phyloP scores from a whole-genome alignment of 2,329 filamentous ascomycete genomes.

The Lachnellula hyalina region DNA sequence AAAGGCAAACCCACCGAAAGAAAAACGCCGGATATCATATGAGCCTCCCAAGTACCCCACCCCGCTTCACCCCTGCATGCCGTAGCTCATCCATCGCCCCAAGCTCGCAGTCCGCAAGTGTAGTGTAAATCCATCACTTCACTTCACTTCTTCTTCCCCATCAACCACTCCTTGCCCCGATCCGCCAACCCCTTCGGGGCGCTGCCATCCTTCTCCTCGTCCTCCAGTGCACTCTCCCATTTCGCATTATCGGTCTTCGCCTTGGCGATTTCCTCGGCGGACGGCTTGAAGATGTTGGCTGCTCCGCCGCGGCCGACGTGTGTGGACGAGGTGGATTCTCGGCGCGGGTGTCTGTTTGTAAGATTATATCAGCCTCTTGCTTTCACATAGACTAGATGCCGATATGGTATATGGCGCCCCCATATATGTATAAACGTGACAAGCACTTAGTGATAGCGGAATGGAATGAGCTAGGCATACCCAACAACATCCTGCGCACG shows the following conservation, averaged over 20 bases:
- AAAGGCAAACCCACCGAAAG: not conserved
- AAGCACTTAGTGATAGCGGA: not conserved
- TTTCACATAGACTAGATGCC: not conserved
- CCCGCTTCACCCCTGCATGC: not conserved
- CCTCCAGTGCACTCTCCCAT: conserved; percentile 25
- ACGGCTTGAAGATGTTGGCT: conserved; percentile 59
- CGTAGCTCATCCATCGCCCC: not conserved
- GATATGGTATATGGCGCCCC: too few species aligned
- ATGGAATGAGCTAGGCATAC: conserved; percentile 41
- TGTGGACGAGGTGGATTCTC: conserved; percentile 51
- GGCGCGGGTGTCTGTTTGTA: conserved; percentile 35
- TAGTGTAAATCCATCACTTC: not conserved
- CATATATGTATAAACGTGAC: not conserved
- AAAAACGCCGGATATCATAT: not conserved
- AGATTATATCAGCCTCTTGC: not conserved
- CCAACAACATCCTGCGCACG: conserved; percentile 77
- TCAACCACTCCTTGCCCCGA: conserved; percentile 48
- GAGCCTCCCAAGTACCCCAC: not conserved
- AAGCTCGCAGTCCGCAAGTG: not conserved
- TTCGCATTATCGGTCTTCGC: conserved; percentile 28
- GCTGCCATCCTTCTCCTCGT: conserved; percentile 17
- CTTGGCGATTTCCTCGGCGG: conserved; percentile 28
- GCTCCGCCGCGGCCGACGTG: conserved; percentile 72
- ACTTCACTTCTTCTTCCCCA: conserved; percentile 33
- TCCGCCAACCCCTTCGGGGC: conserved; percentile 41